Evolutionary conservation across 2,329 filamentous ascomycete genomes (phyloP).

Genomic region (Harringtonia lauricola): DNA sequence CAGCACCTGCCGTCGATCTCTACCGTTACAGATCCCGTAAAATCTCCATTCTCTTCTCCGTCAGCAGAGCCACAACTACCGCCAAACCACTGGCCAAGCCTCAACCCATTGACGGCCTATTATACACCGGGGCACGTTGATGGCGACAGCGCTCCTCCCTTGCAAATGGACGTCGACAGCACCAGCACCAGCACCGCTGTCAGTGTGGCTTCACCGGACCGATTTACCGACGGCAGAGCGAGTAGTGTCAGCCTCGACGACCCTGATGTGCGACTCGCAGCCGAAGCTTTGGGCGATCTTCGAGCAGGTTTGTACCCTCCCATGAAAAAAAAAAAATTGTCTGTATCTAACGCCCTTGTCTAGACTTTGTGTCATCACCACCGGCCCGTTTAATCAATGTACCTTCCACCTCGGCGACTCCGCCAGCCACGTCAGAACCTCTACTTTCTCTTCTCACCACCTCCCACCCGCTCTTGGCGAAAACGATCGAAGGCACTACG

Average conservation of each 20-base stretch:
- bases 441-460: conserved; percentile 78
- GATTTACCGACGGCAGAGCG: conserved; percentile 30
- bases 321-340: too few species aligned
- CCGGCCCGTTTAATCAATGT: conserved; percentile 31
- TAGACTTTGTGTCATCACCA: conserved; percentile 59
- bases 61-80: conserved; percentile 14
- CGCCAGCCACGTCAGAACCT: conserved; percentile 49
- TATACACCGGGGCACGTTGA: conserved; percentile 33
- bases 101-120: conserved; percentile 38
- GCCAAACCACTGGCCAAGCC: conserved; percentile 32
- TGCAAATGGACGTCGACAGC: conserved; percentile 36
- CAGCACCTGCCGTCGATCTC: conserved; percentile 17
- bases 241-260: conserved; percentile 51
- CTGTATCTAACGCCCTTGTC: conserved; percentile 12
- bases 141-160: conserved; percentile 28
- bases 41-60: background rate
- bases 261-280: conserved; percentile 57
- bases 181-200: conserved; percentile 22
- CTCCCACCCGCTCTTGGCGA: conserved; percentile 76
- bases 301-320: conserved; percentile 48
- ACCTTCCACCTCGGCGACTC: conserved; percentile 23
- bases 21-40: background rate
- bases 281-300: conserved; percentile 65
- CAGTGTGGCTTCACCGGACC: too few species aligned
- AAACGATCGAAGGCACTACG: conserved; percentile 72